These are phyloP conservation scores for Colletotrichum aenigma DNA, from an alignment of 2,329 filamentous ascomycete species.

Conservation along the genomic window DNA sequence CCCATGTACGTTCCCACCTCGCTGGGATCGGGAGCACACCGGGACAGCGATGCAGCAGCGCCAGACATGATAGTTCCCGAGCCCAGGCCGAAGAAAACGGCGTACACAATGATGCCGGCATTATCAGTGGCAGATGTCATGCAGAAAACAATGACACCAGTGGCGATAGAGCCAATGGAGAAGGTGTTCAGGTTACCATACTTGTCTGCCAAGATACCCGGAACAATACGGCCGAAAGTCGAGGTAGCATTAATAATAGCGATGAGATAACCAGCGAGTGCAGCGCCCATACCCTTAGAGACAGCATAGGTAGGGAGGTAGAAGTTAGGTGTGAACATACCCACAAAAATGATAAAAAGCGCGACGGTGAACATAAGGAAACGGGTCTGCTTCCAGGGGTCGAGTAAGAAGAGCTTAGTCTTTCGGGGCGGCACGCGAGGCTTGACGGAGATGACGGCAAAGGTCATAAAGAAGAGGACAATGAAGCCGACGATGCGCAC, in stretches of 20 bases:
- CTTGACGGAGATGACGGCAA: constrained; percentile 38
- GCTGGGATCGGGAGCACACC: constrained; percentile 48
- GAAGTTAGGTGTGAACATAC: constrained; percentile 62
- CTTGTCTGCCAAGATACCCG: constrained; percentile 63
- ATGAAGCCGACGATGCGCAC: constrained; percentile 57
- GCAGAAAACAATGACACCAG: not conserved
- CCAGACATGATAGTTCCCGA: not conserved
- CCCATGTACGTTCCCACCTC: constrained; percentile 62
- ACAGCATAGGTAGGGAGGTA: constrained; percentile 66
- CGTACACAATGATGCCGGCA: constrained; percentile 47
- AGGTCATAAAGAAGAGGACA: constrained; percentile 44
- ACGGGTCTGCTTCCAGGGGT: constrained; percentile 33
- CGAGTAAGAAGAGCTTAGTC: constrained; percentile 43
- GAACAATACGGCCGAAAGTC: constrained; percentile 61
- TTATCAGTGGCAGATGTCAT: not conserved
- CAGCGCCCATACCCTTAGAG: constrained; percentile 51
- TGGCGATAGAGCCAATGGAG: constrained; percentile 22
- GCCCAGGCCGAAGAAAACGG: constrained; percentile 39
- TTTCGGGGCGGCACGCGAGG: constrained; percentile 37
- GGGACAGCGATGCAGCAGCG: constrained; percentile 29
- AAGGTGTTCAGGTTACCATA: constrained; percentile 57
- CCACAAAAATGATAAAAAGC: constrained; percentile 43
- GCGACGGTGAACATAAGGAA: constrained; percentile 33
- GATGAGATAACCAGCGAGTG: constrained; percentile 70
- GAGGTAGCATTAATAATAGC: constrained; percentile 71